These are phyloP conservation scores for Phaeosphaeriaceae sp. DNA, from an alignment of 2,329 filamentous ascomycete species.

Conservation along the genomic window DNA sequence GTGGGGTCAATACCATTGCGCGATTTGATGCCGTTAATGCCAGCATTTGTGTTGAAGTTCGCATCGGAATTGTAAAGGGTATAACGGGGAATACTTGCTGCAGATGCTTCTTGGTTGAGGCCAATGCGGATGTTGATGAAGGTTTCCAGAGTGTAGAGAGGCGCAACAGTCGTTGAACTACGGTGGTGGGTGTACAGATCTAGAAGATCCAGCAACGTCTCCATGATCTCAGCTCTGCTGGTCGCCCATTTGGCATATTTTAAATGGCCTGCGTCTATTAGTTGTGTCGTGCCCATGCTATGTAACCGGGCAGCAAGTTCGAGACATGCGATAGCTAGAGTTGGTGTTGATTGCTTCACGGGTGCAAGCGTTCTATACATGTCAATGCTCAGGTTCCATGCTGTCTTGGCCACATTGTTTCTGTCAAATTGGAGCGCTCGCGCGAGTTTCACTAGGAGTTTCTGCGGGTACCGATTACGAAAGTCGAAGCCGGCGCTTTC, in stretches of 20 bases:
- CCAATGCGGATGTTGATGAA: constrained; percentile 88
- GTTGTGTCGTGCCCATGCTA: constrained; percentile 60
- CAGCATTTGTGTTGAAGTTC: constrained; percentile 22
- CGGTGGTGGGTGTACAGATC: constrained; percentile 91
- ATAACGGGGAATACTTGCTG: constrained; percentile 66
- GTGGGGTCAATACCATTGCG: constrained; percentile 45
- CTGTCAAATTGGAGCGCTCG: constrained; percentile 63
- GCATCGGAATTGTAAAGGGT: constrained; percentile 51
- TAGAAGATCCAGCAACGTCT: constrained; percentile 87
- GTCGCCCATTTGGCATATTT: constrained; percentile 56
- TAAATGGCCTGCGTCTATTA: constrained; percentile 50
- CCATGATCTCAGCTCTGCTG: constrained; percentile 55
- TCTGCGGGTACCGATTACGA: constrained; percentile 84
- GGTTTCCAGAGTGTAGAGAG: constrained; percentile 72
- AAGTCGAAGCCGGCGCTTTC: constrained; percentile 96
- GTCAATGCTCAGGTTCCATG: constrained; percentile 85
- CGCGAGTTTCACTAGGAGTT: constrained; percentile 80
- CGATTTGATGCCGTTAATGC: constrained; percentile 32
- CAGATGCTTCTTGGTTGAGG: constrained; percentile 80
- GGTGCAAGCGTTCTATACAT: constrained; percentile 92
- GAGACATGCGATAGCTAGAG: constrained; percentile 80
- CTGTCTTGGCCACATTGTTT: constrained; percentile 66
- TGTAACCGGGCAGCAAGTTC: constrained; percentile 79
- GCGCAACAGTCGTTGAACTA: constrained; percentile 74
- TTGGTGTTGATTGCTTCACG: constrained; percentile 85